Evolutionary conservation across 805 yeast species (phyloP), one percentile per base, ranked within the genome.

Genomic region (Kluyveromyces aestuarii): DNA sequence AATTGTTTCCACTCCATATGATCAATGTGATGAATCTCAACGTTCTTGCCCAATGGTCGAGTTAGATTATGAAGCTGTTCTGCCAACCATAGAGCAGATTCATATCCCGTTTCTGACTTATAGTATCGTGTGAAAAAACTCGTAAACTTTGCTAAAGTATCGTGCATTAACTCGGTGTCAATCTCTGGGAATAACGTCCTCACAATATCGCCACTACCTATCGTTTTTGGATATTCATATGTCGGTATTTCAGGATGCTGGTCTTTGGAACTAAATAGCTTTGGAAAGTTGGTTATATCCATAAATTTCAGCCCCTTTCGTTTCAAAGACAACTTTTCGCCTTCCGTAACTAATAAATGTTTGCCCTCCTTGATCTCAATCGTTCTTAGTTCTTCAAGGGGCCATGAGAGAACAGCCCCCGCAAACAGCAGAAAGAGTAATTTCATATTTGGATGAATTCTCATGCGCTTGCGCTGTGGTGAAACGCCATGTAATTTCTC

Each of bases 1-100:
- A 76, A 82, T 66, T 90, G 97, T 53, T 70, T 72, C 96, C 96
- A 90, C 1, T 68, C 73, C 2, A 72, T 58, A 63, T 90, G 96
- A 25, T 74, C 67, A 51, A 86, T 70, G 48, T 76, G 74, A 36
- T 64, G 56, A 18, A 82, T 73, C 0, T 67, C 64, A 38, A 79
- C 65, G 17, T 72, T 68, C 17, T 68, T 62, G 19, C 68, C 56
- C 47, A 66, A 54, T n/a, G 44, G 45, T 8, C 53, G 46, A 7
- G 60, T 51, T 16, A 64, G 57, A 6, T 69, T 46, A 18, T 52
- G 14, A 51, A 87, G 68, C 46, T 72, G 72, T 13, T 72, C 72
- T 52, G 69, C 69, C 45, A 89, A 70, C 93, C 95, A 87, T 45
- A 73, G 59, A 8, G 95, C 81, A 56, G 88, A 77, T 51, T 84